Evolutionary conservation across 2,329 filamentous ascomycete species (phyloP).

Genomic region (Pyricularia pennisetigena): DNA sequence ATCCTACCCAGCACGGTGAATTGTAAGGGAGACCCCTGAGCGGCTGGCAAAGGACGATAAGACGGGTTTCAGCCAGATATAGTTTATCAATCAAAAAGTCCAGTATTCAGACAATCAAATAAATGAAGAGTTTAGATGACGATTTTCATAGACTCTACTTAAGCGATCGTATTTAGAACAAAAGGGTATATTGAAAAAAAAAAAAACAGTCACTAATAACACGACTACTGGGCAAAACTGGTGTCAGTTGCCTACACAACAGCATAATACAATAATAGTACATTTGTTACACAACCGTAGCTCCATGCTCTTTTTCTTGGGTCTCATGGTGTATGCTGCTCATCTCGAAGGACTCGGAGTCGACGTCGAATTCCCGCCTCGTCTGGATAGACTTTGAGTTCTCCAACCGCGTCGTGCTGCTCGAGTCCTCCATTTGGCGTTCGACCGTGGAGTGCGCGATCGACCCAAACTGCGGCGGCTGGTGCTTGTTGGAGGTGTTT

Average conservation of each 20-base stretch:
- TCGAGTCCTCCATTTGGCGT: neutral
- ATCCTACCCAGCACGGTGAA: neutral
- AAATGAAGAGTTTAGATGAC: neutral
- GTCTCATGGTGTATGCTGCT: neutral
- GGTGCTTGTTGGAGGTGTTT: neutral
- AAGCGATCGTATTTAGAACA: too few species aligned
- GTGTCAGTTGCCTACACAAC: neutral
- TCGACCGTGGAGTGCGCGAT: neutral
- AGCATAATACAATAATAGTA: too few species aligned
- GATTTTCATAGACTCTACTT: too few species aligned
- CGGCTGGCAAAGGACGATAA: neutral
- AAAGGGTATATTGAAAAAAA: too few species aligned
- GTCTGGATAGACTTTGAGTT: neutral
- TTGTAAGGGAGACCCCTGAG: neutral
- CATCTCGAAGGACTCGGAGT: neutral
- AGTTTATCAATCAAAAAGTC: neutral
- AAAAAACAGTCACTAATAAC: too few species aligned
- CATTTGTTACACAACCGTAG: neutral
- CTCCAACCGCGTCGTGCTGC: neutral
- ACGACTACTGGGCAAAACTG: neutral
- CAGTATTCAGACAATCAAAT: neutral
- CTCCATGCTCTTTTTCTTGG: neutral
- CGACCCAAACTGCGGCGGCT: neutral
- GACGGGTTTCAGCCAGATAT: neutral
- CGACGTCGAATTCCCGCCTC: neutral